A percentile compares a stretch with the other conserved stretches of the same genome.
phyloP scores from a whole-genome alignment of 2,329 filamentous ascomycete genomes.

The Trichoderma oligosporum region DNA sequence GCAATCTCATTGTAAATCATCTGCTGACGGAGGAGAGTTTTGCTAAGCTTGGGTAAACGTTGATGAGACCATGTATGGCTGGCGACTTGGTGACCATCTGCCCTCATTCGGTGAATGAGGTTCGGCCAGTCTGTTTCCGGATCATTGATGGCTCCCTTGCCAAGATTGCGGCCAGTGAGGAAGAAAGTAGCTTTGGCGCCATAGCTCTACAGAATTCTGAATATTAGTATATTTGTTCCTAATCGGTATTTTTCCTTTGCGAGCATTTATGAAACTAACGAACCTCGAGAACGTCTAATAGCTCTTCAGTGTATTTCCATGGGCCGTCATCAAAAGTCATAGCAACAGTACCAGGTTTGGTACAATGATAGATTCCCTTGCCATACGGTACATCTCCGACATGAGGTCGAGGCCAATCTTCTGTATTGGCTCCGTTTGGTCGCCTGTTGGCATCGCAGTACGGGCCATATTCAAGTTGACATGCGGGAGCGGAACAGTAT shows the following conservation, averaged over 20 bases:
- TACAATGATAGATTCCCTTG: slow-evolving; percentile 44
- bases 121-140: slow-evolving; percentile 33
- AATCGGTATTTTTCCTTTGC: no score
- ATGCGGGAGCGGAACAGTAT: slow-evolving; percentile 60
- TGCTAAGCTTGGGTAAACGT: slow-evolving; percentile 37
- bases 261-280: no score
- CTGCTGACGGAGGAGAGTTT: slow-evolving; percentile 35
- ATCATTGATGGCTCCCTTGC: slow-evolving; percentile 43
- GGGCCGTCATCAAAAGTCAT: slow-evolving; percentile 48
- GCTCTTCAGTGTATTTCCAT: slow-evolving; percentile 38
- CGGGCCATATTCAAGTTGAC: slow-evolving; percentile 58
- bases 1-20: slow-evolving; percentile 44
- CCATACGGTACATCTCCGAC: slow-evolving; percentile 55
- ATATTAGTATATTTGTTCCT: accelerated
- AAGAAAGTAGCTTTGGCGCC: slow-evolving; percentile 40
- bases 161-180: slow-evolving; percentile 35
- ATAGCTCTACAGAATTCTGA: slow-evolving; percentile 21
- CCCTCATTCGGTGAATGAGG: slow-evolving; percentile 44
- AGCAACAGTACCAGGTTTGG: slow-evolving; percentile 36
- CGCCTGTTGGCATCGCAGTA: slow-evolving; percentile 58
- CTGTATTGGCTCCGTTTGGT: slow-evolving; percentile 50
- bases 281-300: slow-evolving; percentile 38
- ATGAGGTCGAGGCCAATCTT: slow-evolving; percentile 48
- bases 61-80: slow-evolving; percentile 49
- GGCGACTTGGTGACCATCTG: slow-evolving; percentile 57